Percentiles rank a stretch among this genome's conserved stretches.
These are phyloP conservation scores for Hypoxylon perforatum DNA, from an alignment of 495 filamentous ascomycete species.

Conservation along the genomic window DNA sequence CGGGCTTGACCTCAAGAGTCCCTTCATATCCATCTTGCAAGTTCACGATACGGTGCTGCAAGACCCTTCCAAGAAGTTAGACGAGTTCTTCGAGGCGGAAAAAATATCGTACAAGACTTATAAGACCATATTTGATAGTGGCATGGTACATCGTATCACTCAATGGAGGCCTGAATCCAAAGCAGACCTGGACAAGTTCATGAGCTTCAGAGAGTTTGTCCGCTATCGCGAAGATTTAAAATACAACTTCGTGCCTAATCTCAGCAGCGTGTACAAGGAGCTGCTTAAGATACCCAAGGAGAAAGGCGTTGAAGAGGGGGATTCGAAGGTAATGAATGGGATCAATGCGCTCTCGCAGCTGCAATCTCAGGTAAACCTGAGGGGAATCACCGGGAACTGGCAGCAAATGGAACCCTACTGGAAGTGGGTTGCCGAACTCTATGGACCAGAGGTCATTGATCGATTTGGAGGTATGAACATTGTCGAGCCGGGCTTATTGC, in stretches of 20 bases:
- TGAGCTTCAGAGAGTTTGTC: slow-evolving; percentile 65
- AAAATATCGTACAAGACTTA: slow-evolving; percentile 56
- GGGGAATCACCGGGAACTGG: slow-evolving; percentile 48
- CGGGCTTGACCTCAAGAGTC: slow-evolving; percentile 67
- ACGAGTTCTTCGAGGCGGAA: slow-evolving; percentile 58
- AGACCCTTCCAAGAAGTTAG: slow-evolving; percentile 56
- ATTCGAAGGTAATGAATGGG: slow-evolving; percentile 43
- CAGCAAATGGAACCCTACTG: slow-evolving; percentile 65
- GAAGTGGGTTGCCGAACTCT: slow-evolving; percentile 70
- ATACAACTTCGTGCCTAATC: slow-evolving; percentile 27
- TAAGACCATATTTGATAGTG: slow-evolving; percentile 59
- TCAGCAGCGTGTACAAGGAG: slow-evolving; percentile 49
- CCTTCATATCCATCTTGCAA: slow-evolving; percentile 64
- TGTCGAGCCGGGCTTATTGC: slow-evolving; percentile 69
- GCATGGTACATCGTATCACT: background rate
- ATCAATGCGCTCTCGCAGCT: slow-evolving; percentile 34
- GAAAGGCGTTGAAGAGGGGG: slow-evolving; percentile 44
- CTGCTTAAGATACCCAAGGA: slow-evolving; percentile 55
- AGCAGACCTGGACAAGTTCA: slow-evolving; percentile 52
- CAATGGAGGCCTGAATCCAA: slow-evolving; percentile 38
- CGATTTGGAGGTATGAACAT: slow-evolving; percentile 72
- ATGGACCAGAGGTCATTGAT: slow-evolving; percentile 67
- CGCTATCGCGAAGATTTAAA: slow-evolving; percentile 60
- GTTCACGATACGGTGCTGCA: slow-evolving; percentile 64
- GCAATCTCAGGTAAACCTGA: slow-evolving; percentile 20